These are phyloP conservation scores for Colletotrichum sublineola DNA, from an alignment of 2,329 filamentous ascomycete genomes.

Conservation along the genomic window DNA sequence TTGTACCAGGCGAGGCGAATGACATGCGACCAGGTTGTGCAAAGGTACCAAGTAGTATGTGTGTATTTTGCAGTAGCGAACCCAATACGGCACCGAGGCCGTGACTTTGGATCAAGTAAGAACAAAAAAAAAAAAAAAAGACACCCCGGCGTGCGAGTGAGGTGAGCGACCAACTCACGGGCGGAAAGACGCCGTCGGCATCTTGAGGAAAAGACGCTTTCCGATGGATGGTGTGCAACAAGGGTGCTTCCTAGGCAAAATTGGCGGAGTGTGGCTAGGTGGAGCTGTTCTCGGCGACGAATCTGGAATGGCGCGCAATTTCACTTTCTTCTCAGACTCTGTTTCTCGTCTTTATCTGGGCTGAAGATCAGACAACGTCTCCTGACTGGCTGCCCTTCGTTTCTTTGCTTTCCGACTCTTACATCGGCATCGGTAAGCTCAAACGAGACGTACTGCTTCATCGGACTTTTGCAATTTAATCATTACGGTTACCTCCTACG, in stretches of 20 bases:
- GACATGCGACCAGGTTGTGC: constrained; percentile 14
- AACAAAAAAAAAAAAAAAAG: constrained; percentile 10
- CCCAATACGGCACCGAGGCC: neutral
- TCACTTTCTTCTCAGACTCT: constrained; percentile 38
- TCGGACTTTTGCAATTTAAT: neutral
- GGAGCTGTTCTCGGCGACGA: constrained; percentile 31
- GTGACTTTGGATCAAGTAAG: neutral
- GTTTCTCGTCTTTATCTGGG: constrained; percentile 28
- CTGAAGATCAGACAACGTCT: constrained; percentile 18
- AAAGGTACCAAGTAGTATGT: constrained; percentile 9
- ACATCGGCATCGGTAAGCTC: constrained; percentile 27
- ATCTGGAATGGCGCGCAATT: constrained; percentile 30
- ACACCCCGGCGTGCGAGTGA: constrained; percentile 2
- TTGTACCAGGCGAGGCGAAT: constrained; percentile 30
- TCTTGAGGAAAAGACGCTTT: neutral
- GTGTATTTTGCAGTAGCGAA: neutral
- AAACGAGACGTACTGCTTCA: constrained; percentile 20
- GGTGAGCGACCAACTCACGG: constrained; percentile 2
- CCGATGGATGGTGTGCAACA: constrained; percentile 12
- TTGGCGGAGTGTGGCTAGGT: constrained; percentile 9
- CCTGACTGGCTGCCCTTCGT: constrained; percentile 25
- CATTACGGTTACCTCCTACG: too few species aligned
- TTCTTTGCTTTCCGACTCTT: constrained; percentile 37
- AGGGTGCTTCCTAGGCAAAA: constrained; percentile 19
- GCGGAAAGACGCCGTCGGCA: constrained; percentile 16